Evolutionary conservation across 2,329 filamentous ascomycete genomes (phyloP).

Genomic region (Talaromyces islandicus): DNA sequence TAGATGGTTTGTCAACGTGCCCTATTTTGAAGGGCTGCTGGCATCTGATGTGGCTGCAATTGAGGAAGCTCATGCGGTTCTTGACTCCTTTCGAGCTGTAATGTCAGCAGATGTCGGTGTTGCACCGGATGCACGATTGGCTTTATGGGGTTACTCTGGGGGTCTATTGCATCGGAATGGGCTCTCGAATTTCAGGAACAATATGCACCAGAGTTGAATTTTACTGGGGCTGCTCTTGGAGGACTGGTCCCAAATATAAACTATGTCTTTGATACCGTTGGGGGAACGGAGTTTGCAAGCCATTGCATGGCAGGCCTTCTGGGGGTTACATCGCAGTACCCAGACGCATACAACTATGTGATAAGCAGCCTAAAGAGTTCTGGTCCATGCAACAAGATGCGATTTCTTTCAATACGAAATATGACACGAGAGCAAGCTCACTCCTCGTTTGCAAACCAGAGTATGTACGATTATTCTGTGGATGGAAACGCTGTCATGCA

Average conservation of each 20-base stretch:
- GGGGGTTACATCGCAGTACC: constrained; percentile 21
- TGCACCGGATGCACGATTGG: constrained; percentile 25
- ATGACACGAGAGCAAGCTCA: background rate
- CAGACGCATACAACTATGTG: background rate
- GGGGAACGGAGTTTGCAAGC: background rate
- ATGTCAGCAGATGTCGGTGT: constrained; percentile 26
- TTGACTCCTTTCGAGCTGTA: constrained; percentile 40
- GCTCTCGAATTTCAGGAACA: constrained; percentile 43
- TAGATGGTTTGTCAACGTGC: constrained; percentile 44
- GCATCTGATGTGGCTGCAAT: constrained; percentile 39
- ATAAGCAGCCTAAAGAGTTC: background rate
- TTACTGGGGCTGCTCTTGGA: constrained; percentile 46
- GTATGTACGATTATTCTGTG: background rate
- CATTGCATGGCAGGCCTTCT: constrained; percentile 16
- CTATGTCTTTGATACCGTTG: background rate
- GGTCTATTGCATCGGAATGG: constrained; percentile 44
- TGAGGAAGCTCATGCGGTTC: constrained; percentile 37
- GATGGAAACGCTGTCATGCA: background rate
- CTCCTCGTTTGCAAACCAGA: background rate
- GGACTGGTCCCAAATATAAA: constrained; percentile 41
- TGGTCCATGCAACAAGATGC: background rate
- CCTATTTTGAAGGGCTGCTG: constrained; percentile 42
- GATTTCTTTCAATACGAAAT: background rate
- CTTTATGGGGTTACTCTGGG: constrained; percentile 55
- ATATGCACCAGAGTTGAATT: constrained; percentile 46